Conservation (phyloP, 768 basidiomycete species). For the Trametopsis cervina region DNA sequence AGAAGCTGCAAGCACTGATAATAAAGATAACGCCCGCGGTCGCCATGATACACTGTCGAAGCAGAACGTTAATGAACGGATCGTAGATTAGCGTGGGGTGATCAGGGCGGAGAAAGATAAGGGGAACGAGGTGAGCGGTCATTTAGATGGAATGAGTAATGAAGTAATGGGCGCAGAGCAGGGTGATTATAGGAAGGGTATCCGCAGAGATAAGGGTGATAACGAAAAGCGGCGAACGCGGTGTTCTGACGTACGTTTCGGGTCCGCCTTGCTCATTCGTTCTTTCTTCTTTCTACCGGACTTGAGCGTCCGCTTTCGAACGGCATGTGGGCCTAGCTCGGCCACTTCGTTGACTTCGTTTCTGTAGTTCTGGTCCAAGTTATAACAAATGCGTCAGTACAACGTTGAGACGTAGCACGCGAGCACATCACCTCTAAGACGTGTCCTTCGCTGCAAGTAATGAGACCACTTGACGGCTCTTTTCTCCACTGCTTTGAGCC, state of each 20-base stretch:
- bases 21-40: slow-evolving; percentile 69
- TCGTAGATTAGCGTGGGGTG: too few relatives aligned
- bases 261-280: slow-evolving; percentile 45
- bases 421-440: slow-evolving; percentile 62
- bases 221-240: background rate
- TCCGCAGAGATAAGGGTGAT: too few relatives aligned
- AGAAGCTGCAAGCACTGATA: slow-evolving; percentile 82
- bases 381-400: background rate
- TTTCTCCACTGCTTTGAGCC: slow-evolving; percentile 86
- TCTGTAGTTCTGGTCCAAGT: slow-evolving; percentile 58
- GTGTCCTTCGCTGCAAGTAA: slow-evolving; percentile 89
- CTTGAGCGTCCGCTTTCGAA: slow-evolving; percentile 64
- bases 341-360: slow-evolving; percentile 73
- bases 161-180: too few relatives aligned
- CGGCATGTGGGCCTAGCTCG: slow-evolving; percentile 50
- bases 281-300: slow-evolving; percentile 46
- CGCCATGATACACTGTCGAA: slow-evolving; percentile 73
- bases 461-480: slow-evolving; percentile 70
- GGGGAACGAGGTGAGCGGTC: too few relatives aligned
- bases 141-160: too few relatives aligned
- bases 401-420: background rate
- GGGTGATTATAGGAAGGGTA: too few relatives aligned
- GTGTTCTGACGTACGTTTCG: slow-evolving; percentile 39
- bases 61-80: background rate
- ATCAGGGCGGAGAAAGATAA: too few relatives aligned